Base-by-base conservation (phyloP, 2,329 filamentous ascomycete genomes). In the Pseudogymnoascus destructans region DNA sequence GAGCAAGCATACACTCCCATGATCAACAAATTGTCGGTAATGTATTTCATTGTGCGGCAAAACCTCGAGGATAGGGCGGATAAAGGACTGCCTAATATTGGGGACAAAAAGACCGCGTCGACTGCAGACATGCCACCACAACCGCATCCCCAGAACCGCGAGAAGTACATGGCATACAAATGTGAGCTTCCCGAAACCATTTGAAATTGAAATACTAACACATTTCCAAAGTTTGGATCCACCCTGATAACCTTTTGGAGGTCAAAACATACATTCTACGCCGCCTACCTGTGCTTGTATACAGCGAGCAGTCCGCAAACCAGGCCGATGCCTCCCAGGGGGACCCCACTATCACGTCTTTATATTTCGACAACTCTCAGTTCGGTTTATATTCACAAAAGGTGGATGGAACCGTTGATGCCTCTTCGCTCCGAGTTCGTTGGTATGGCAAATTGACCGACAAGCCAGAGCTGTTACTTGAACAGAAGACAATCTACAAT, bases 201-300 rank as follows among this genome's bases (percentile, higher is more conserved):
- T 30, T 30, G 21, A 25, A 19, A 21, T 30, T 17, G 23, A 42
- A 23, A 17, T 57, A 13, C 9, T 55, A 15, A 17, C 21, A 7
- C 46, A 8, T 54, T 5, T 27, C 17, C 58, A 6, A 59, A 87
- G 84, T 95, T 75, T 98, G 93, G 93, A 86, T 98, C 5, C 93
- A 98, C 70, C 81, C 84, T 30, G 93, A 98, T 67, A 97, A 98
- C 72, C 77, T 97, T 25, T 82, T 97, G 64, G 93, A 98, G 74
- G 89, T 97, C 70, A 96, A 97, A 78, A 97, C 93, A 4, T 84
- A 89, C 67, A 95, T 98, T 61, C 80, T 97, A 30, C 88, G 93
- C 62, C 88, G 88, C 59, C 79, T 98, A 19, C 93, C 93, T 0
- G 84, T 95, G 27, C 83, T 98, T 13, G 85, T 98, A 19, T 98